Conservation (phyloP, 768 basidiomycete genomes). For the Boletus vermiculosoides region DNA sequence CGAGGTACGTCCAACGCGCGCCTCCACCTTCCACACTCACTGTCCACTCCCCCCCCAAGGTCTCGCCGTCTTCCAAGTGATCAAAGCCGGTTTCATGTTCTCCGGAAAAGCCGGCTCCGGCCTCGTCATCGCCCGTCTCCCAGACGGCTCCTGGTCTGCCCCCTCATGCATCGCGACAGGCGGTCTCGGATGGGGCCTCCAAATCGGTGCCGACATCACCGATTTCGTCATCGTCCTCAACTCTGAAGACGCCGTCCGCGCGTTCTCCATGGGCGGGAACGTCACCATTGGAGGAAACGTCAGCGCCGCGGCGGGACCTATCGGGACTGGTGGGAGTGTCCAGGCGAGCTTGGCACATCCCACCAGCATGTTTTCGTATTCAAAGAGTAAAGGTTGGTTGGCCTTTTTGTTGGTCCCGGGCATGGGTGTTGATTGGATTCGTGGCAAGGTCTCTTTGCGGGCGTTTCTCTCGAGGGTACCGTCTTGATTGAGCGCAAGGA, state of each 20-base stretch:
- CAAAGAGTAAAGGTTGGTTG: slow-evolving; percentile 83
- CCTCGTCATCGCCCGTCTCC: slow-evolving; percentile 85
- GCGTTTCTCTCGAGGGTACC: slow-evolving; percentile 92
- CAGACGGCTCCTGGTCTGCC: slow-evolving; percentile 96
- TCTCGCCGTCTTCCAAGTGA: slow-evolving; percentile 90
- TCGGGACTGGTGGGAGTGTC: slow-evolving; percentile 91
- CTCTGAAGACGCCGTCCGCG: slow-evolving; percentile 91
- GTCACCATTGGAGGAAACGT: slow-evolving; percentile 92
- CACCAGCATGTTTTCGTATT: slow-evolving; percentile 96
- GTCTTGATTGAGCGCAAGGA: slow-evolving; percentile 94
- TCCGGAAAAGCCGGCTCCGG: slow-evolving; percentile 94
- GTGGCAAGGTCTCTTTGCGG: slow-evolving; percentile 84
- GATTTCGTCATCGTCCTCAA: slow-evolving; percentile 98
- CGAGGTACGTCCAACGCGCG: slow-evolving; percentile 57
- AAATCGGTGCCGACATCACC: slow-evolving; percentile 92
- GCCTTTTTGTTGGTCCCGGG: background rate
- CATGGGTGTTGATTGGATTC: background rate
- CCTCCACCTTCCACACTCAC: background rate
- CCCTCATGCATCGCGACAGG: slow-evolving; percentile 97
- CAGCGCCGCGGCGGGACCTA: slow-evolving; percentile 84
- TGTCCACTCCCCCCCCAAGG: slow-evolving; percentile 50
- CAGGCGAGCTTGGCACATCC: slow-evolving; percentile 88
- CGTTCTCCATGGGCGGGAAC: slow-evolving; percentile 95
- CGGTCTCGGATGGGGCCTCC: slow-evolving; percentile 91
- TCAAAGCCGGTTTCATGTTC: slow-evolving; percentile 94